These are phyloP conservation scores for Reutealis trisperma DNA, from an alignment of 345 rosid species.

Conservation along the genomic window DNA sequence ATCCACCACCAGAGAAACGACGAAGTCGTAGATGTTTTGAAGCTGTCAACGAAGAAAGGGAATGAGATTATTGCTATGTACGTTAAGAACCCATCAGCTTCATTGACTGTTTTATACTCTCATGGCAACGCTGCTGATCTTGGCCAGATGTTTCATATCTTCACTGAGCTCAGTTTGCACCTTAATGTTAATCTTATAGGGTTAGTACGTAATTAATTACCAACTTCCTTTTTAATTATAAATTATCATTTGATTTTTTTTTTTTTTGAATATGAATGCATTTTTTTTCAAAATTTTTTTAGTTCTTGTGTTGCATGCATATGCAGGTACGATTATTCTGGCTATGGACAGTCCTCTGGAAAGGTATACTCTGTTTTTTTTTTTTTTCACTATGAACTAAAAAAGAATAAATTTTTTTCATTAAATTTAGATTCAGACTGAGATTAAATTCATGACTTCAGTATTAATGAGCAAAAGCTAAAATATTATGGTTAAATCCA, in stretches of 20 bases:
- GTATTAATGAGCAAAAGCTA: too few species aligned
- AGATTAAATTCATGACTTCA: too few species aligned
- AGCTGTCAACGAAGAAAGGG: slow-evolving; percentile 61
- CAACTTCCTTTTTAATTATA: background rate
- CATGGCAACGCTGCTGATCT: slow-evolving; percentile 97
- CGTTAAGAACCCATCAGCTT: slow-evolving; percentile 70
- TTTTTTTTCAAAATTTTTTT: background rate
- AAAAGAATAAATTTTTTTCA: too few species aligned
- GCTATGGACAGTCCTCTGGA: slow-evolving; percentile 87
- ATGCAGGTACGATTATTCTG: slow-evolving; percentile 86
- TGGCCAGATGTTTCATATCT: slow-evolving; percentile 69
- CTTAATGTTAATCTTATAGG: slow-evolving; percentile 84
- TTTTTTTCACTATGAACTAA: background rate
- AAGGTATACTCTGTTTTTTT: slow-evolving; percentile 52
- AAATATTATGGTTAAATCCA: too few species aligned
- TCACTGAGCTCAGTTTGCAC: slow-evolving; percentile 67
- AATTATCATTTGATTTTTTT: background rate
- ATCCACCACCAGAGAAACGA: slow-evolving; percentile 41
- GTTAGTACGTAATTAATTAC: slow-evolving; percentile 38
- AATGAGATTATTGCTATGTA: slow-evolving; percentile 68
- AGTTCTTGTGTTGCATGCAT: background rate
- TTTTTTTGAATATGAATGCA: background rate
- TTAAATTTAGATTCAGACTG: too few species aligned
- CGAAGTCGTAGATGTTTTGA: slow-evolving; percentile 58
- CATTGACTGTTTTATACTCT: slow-evolving; percentile 73